These are phyloP conservation scores for Solanum virginianum DNA, from an alignment of 257 asterid genomes.

Conservation along the genomic window DNA sequence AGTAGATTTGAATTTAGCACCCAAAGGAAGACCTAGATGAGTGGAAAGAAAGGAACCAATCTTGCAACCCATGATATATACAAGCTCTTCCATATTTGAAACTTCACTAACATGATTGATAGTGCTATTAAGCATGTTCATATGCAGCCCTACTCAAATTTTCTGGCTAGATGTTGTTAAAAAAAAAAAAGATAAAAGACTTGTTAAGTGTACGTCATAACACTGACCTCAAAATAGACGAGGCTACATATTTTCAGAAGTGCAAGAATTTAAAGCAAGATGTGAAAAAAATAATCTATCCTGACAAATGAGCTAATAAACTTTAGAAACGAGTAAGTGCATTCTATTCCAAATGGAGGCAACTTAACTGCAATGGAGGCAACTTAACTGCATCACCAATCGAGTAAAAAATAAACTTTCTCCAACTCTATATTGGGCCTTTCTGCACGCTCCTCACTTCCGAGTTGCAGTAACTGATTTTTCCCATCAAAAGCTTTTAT, in stretches of 20 bases:
- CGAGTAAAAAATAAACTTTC: not conserved
- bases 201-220: no score
- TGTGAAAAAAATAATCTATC: no score
- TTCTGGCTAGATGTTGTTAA: no score
- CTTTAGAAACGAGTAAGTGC: not conserved
- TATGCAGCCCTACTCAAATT: not conserved
- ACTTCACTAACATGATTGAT: not conserved
- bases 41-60: not conserved
- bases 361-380: not conserved
- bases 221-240: no score
- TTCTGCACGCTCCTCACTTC: not conserved
- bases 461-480: not conserved
- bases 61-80: not conserved
- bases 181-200: no score
- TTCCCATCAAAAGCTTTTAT: not conserved
- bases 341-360: not conserved
- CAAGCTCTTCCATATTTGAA: not conserved
- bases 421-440: not conserved
- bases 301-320: no score
- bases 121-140: not conserved
- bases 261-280: not conserved
- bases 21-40: not conserved
- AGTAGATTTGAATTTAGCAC: not conserved
- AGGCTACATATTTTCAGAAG: not conserved
- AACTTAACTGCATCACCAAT: not conserved